Evolutionary conservation across 257 asterid genomes (phyloP), one percentile per base, ranked within the genome.

Genomic region (Vinca minor): DNA sequence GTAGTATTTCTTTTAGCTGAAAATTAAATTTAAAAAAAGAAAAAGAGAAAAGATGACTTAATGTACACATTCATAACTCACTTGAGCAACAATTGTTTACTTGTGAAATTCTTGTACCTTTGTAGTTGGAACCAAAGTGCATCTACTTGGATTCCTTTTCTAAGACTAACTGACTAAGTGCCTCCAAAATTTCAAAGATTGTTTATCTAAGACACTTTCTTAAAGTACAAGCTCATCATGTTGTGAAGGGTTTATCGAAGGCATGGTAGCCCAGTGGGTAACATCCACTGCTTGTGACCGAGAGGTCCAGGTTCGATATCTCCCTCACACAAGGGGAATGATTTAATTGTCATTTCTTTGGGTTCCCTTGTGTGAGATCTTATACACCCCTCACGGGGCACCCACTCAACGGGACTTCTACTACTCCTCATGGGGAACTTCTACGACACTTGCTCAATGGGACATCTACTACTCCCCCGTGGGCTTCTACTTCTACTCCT

Each of bases 101-200:
- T 36, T 60, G 64, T 71, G 32, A 68, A 76, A 67, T 68, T 70
- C 58, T 77, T 76, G 80, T 73, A 52, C 32, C 59, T 60, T 17
- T 52, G 59, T 59, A 17, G 55, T 58, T 29, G 47, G 71, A 23
- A 67, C 66, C 68, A 12, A 63, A 49, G 60, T 76, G 72, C 66
- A 70, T 74, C 64, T 65, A 71, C 67, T 75, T 74, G 72, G 76
- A 64, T 47, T 66, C 45, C 54, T 64, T 66, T 53, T 38, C 34
- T 64, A 66, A 71, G 71, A 74, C 74, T 2, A 34, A 34, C 7
- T 34, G 38, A 34, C 38, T n/a, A 77, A 71, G 66, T 73, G 72
- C 73, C 50, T 71, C 78, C 72, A 75, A 81, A 74, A 49, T 52
- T 67, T 70, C 42, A 59, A 74, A 47, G 57, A 35, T 74, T 73